A percentile compares a stretch with the other conserved stretches of the same genome.
phyloP scores from a whole-genome alignment of 2,329 filamentous ascomycete species.

The Ophiostoma angusticollis region DNA sequence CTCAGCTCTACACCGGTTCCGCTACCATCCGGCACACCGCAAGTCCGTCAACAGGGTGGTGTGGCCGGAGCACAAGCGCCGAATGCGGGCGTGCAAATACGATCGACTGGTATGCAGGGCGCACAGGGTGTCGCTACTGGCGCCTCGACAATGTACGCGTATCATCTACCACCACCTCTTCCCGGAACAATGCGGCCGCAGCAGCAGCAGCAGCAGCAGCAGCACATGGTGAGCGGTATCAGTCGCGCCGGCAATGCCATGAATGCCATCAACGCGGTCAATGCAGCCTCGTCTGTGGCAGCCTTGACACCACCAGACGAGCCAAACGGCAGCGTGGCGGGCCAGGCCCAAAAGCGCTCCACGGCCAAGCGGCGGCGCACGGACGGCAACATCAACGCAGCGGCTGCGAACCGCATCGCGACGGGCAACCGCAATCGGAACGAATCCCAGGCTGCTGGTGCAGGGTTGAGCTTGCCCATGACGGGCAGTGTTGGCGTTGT shows the following conservation, averaged over 20 bases:
- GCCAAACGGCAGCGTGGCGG: conserved; percentile 14
- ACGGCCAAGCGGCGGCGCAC: conserved; percentile 25
- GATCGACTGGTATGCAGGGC: neutral
- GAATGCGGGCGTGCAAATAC: conserved; percentile 3
- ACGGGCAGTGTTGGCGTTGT: neutral
- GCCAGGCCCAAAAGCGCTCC: conserved; percentile 28
- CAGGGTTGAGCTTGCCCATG: too few relatives aligned
- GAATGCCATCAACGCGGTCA: neutral
- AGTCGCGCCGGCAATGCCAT: too few relatives aligned
- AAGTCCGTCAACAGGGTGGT: conserved; percentile 8
- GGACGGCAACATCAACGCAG: conserved; percentile 15
- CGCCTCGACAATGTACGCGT: neutral
- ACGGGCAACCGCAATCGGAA: conserved; percentile 1
- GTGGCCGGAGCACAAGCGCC: neutral
- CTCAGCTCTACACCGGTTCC: conserved; percentile 15
- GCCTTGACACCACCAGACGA: conserved; percentile 46
- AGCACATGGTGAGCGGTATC: too few relatives aligned
- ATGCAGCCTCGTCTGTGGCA: conserved; percentile 21
- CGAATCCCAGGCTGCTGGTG: neutral
- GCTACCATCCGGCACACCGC: conserved; percentile 6
- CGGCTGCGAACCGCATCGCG: conserved; percentile 8
- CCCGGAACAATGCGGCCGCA: neutral
- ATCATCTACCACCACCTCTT: neutral
- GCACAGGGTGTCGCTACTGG: neutral
- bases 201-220: conserved; percentile 2